Base-by-base conservation (phyloP, 495 filamentous ascomycete species). In the Wilcoxina mikolae region DNA sequence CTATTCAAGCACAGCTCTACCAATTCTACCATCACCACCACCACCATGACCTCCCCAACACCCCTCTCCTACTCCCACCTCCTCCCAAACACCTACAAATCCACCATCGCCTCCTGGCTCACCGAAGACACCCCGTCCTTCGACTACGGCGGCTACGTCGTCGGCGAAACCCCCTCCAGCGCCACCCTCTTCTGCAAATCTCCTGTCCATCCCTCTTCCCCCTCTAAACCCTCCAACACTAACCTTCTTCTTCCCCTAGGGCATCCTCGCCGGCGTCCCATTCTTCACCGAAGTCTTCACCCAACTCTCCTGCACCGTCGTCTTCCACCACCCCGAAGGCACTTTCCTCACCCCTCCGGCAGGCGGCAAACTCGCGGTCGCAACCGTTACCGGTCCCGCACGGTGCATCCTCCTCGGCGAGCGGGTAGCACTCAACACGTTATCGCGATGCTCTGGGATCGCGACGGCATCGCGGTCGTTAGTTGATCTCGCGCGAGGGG, bases 131-230 rank as follows among this genome's bases (percentile, higher is more conserved):
- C 87, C 22, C 91, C 91, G 2, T 88, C 85, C 28, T 89, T 93
- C 67, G 91, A 98, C 71, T 94, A 95, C 66, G 93, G 88, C 58
- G 91, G 91, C 38, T 98, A 94, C 64, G 91, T 98, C 7, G 91
- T 98, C 11, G 91, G 91, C 45, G 80, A 89, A 54, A 73, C 76
- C 17, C 72, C 74, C 4, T 80, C 82, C 38, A 84, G 84, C 57
- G 93, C 91, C 2, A 84, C 80, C 10, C 73, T 98, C 33, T 78
- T 89, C 62, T 87, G 85, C n/a, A 98, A 96, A 72, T 85, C 81
- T 54, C 67, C 77, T 42, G 78, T 80, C 68, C 33, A 64, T 60
- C 44, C 46, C 31, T 33, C 27, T 25, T 15, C 15, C 31, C 31
- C 31, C 5, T 15, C 31, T 35, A 5, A 5, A 5, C 31, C 31